Evolutionary conservation across 2,329 filamentous ascomycete species (phyloP).

Genomic region (Microascus cirrosus): DNA sequence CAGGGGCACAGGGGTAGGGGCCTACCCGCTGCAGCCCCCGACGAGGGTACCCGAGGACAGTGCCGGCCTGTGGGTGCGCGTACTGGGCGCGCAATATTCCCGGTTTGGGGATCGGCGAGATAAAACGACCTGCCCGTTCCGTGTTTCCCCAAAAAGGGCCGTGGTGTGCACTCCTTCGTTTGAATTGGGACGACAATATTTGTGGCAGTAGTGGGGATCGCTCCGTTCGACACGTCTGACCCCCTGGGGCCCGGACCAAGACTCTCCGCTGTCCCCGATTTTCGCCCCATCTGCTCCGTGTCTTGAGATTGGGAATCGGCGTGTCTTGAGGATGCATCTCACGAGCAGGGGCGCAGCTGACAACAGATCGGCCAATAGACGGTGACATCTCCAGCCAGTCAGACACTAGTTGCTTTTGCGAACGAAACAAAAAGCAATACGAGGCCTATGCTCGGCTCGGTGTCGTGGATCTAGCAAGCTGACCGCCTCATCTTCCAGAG

Average conservation of each 20-base stretch:
- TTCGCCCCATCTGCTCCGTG: too few relatives aligned
- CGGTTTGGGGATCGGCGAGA: background rate
- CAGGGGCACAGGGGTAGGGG: conserved; percentile 3
- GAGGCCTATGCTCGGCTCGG: background rate
- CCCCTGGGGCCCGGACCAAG: background rate
- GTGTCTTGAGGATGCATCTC: too few relatives aligned
- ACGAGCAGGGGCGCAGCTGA: background rate
- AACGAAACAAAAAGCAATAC: background rate
- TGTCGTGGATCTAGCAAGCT: background rate
- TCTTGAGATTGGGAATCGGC: too few relatives aligned
- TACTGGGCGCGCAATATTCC: background rate
- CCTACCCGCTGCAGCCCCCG: background rate
- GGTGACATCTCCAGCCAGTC: background rate
- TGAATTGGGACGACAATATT: background rate
- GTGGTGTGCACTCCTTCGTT: background rate
- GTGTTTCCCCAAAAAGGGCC: background rate
- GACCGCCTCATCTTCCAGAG: background rate
- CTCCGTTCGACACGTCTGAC: background rate
- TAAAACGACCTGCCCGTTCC: background rate
- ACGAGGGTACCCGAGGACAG: background rate
- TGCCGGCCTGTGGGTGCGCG: background rate
- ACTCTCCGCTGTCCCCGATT: too few relatives aligned
- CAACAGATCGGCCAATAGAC: background rate
- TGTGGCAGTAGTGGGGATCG: too few relatives aligned
- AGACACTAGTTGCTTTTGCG: background rate